Percentiles rank a stretch among this genome's conserved stretches.
These are phyloP conservation scores for Acidomyces sp. DNA, from an alignment of 495 filamentous ascomycete species.

Conservation along the genomic window DNA sequence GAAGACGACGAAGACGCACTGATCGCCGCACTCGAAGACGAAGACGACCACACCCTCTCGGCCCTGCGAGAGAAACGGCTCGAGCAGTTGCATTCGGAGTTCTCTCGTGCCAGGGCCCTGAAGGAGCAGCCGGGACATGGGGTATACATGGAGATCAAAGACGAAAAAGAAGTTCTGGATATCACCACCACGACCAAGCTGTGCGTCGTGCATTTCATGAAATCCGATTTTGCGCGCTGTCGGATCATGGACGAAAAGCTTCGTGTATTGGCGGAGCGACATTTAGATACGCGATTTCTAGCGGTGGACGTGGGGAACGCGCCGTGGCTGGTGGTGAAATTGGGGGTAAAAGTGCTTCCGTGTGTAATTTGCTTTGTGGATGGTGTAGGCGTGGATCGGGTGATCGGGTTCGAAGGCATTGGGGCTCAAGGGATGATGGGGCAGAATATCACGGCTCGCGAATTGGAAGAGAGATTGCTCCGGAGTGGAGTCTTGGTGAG, in stretches of 20 bases:
- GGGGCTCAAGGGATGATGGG: slow-evolving; percentile 41
- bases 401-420: slow-evolving; percentile 65
- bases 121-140: slow-evolving; percentile 27
- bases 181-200: slow-evolving; percentile 51
- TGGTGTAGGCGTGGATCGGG: slow-evolving; percentile 51
- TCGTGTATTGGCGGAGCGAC: slow-evolving; percentile 44
- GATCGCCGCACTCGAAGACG: slow-evolving; percentile 58
- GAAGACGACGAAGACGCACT: slow-evolving; percentile 59
- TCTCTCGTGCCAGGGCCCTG: slow-evolving; percentile 34
- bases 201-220: slow-evolving; percentile 63
- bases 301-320: slow-evolving; percentile 59
- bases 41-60: slow-evolving; percentile 42
- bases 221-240: slow-evolving; percentile 62
- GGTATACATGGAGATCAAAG: slow-evolving; percentile 45
- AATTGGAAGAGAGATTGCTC: slow-evolving; percentile 52
- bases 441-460: slow-evolving; percentile 50
- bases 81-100: slow-evolving; percentile 56
- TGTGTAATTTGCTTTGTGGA: slow-evolving; percentile 65
- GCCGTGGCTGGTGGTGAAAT: slow-evolving; percentile 57
- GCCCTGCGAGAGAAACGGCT: slow-evolving; percentile 57
- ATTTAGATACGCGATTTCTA: slow-evolving; percentile 58
- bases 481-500: slow-evolving; percentile 44
- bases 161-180: slow-evolving; percentile 55
- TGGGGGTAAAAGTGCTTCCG: slow-evolving; percentile 57
- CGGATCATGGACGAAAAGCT: slow-evolving; percentile 55